Base-by-base conservation (phyloP, 169 alveolate genomes). In the Babesia divergens region DNA sequence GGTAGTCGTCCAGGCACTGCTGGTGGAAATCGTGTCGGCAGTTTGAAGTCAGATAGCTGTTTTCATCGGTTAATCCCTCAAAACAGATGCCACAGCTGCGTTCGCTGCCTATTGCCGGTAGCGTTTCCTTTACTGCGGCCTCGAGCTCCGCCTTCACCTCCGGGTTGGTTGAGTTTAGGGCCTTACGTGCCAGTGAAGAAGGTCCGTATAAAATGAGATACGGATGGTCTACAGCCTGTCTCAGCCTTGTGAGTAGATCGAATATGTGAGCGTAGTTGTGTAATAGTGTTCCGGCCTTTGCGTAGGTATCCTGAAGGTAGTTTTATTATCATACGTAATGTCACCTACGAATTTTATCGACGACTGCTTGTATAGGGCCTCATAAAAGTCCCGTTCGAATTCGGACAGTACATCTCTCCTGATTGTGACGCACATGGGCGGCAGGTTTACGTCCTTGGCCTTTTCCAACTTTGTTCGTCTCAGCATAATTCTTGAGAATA, bases 191-290 rank as follows among this genome's bases (percentile, higher is more conserved):
- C 29, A 84, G 70, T 60, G 76, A 75, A 14, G 84, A 75, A 37
- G 90, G 84, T 14, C 96, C 96, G 66, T 91, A 92, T 20, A 92
- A 71, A 54, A 92, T 91, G 68, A 94, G 82, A 56, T 91, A 91
- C 2, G 97, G 96, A 49, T 94, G 97, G 54, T 92, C 95, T 20
- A 93, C 97, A 11, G 97, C 97, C 74, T 91, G 96, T 18, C 97
- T 84, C 42, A 91, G 84, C 43, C 96, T 84, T 68, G 94, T 84
- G 34, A 94, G 74, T 51, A 94, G 60, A 66, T 91, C 95, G 71
- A 94, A 94, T 22, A 94, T 88, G 84, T 94, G 97, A 9, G 95
- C 96, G 59, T 89, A 94, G 84, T 94, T 92, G 80, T 92, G 95
- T 32, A 92, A 77, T 47, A 94, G 89, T 3, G 94, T 85, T 29